Conservation (phyloP, 2,329 filamentous ascomycete species). For the Colletotrichum sp. region DNA sequence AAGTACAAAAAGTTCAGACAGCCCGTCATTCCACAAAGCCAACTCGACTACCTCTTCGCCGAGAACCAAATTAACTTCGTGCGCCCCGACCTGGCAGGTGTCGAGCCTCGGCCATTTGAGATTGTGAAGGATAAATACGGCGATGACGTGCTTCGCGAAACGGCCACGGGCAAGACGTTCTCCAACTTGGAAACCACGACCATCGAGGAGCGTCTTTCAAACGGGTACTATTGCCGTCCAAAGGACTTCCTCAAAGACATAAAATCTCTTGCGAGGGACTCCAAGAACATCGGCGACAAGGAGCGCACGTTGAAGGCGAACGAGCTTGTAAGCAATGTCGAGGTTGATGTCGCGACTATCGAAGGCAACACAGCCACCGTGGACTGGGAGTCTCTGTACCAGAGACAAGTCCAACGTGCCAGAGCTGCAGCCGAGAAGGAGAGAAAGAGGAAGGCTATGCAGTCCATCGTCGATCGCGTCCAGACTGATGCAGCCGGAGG, state of each 20-base stretch:
- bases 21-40: slow-evolving; percentile 74
- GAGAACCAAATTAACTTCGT: slow-evolving; percentile 79
- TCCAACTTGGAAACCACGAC: slow-evolving; percentile 94
- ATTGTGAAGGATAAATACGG: slow-evolving; percentile 81
- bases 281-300: slow-evolving; percentile 80
- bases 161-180: slow-evolving; percentile 80
- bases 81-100: slow-evolving; percentile 58
- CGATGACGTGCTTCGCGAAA: slow-evolving; percentile 77
- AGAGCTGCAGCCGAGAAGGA: slow-evolving; percentile 64
- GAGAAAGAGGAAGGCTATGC: slow-evolving; percentile 66
- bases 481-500: slow-evolving; percentile 56
- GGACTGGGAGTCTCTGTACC: slow-evolving; percentile 84
- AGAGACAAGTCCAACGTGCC: slow-evolving; percentile 71
- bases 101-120: slow-evolving; percentile 76
- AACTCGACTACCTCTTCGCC: slow-evolving; percentile 82
- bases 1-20: slow-evolving; percentile 89
- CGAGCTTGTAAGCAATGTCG: slow-evolving; percentile 90
- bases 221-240: slow-evolving; percentile 92
- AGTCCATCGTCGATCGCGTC: slow-evolving; percentile 55
- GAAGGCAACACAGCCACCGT: slow-evolving; percentile 70
- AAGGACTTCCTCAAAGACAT: slow-evolving; percentile 91
- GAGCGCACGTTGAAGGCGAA: slow-evolving; percentile 86
- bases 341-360: slow-evolving; percentile 86
- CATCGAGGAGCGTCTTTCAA: slow-evolving; percentile 95
- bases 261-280: slow-evolving; percentile 82